These are phyloP conservation scores for Ambrosia artemisiifolia DNA, from an alignment of 129 eudicot genomes.

Conservation along the genomic window DNA sequence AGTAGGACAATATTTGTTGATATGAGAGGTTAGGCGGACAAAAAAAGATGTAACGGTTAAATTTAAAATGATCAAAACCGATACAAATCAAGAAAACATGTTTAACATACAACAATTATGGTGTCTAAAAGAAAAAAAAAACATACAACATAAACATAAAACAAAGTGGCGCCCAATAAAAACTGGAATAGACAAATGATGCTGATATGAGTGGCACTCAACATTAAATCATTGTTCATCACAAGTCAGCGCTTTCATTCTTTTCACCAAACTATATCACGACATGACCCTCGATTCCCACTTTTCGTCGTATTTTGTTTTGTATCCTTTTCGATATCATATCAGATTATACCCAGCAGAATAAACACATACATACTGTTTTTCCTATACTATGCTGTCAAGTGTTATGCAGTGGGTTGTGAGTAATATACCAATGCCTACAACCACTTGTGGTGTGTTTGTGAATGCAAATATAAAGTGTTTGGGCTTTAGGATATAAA, in stretches of 20 bases:
- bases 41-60: no score
- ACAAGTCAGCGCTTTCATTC: constrained; percentile 34
- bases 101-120: background rate
- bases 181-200: constrained; percentile 23
- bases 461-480: background rate
- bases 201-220: constrained; percentile 30
- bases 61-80: no score
- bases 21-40: no score
- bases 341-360: constrained; percentile 24
- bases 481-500: background rate
- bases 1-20: no score
- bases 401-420: background rate
- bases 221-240: constrained; percentile 22
- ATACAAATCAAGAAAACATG: background rate
- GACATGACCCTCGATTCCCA: constrained; percentile 18
- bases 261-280: constrained; percentile 19
- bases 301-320: background rate
- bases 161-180: background rate
- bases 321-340: constrained; percentile 13
- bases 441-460: background rate
- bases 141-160: background rate
- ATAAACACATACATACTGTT: constrained; percentile 24
- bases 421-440: constrained; percentile 1
- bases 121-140: no score
- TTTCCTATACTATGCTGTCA: constrained; percentile 25